Conservation (phyloP, 2,329 filamentous ascomycete genomes). For the Claviceps pusilla region DNA sequence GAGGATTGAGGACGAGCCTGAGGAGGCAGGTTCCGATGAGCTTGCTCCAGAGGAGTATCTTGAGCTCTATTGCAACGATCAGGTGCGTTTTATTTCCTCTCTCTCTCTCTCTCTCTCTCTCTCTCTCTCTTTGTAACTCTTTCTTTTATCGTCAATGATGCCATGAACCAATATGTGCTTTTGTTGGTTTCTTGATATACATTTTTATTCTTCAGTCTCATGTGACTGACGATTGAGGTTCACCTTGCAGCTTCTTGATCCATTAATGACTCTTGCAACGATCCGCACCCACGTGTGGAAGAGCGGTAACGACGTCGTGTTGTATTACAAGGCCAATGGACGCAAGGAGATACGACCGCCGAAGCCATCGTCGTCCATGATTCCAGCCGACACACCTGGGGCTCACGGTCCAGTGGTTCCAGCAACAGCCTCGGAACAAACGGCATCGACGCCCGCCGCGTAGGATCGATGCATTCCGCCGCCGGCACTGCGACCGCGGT, state of each 20-base stretch:
- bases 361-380: constrained; percentile 5
- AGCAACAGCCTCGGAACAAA: constrained; percentile 8
- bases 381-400: constrained; percentile 11
- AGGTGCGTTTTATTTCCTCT: constrained; percentile 39
- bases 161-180: not conserved
- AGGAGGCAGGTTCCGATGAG: constrained; percentile 41
- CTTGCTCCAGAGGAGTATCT: constrained; percentile 82
- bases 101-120: too few species aligned
- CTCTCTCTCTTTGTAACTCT: not conserved
- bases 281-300: constrained; percentile 89
- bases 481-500: not conserved
- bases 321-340: constrained; percentile 89
- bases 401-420: constrained; percentile 8
- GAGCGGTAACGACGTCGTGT: constrained; percentile 77
- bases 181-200: not conserved
- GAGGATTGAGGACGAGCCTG: constrained; percentile 60
- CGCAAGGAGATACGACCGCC: constrained; percentile 41
- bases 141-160: not conserved
- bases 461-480: not conserved
- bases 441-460: not conserved
- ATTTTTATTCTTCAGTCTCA: not conserved
- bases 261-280: constrained; percentile 84
- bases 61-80: constrained; percentile 86
- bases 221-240: not conserved
- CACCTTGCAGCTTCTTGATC: constrained; percentile 44